Percentiles rank a stretch among this genome's conserved stretches.
phyloP scores from a whole-genome alignment of 2,329 filamentous ascomycete species.

The Aspergillus nomiae region DNA sequence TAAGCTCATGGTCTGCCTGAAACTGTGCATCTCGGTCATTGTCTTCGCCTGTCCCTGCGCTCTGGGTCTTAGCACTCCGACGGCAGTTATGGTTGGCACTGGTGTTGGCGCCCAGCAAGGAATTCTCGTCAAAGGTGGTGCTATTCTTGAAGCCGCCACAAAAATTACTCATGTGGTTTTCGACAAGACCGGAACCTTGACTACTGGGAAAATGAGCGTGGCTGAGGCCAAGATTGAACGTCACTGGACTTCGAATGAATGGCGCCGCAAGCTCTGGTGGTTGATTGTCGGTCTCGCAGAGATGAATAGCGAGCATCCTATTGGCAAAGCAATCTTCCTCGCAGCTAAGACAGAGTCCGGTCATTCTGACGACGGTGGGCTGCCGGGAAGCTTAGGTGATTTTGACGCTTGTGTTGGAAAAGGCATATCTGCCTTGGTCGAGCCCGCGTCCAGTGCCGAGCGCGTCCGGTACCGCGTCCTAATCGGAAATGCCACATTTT shows the following conservation, averaged over 20 bases:
- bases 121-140: constrained; percentile 96
- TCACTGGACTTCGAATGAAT: constrained; percentile 69
- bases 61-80: constrained; percentile 92
- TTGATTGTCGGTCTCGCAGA: constrained; percentile 92
- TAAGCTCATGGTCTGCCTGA: constrained; percentile 92
- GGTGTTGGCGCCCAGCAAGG: constrained; percentile 93
- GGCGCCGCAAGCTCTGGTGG: constrained; percentile 84
- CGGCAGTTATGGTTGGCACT: constrained; percentile 98
- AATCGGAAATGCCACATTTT: constrained; percentile 78
- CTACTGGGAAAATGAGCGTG: constrained; percentile 93
- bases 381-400: constrained; percentile 82
- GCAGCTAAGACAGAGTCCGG: constrained; percentile 76
- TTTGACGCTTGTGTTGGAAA: constrained; percentile 83
- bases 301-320: constrained; percentile 92
- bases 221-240: constrained; percentile 68
- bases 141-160: constrained; percentile 85
- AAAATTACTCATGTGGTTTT: constrained; percentile 88
- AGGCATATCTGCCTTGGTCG: constrained; percentile 79
- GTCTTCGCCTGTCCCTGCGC: constrained; percentile 98
- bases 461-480: constrained; percentile 75
- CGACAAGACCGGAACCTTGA: constrained; percentile 95
- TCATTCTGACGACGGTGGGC: constrained; percentile 68
- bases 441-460: constrained; percentile 70
- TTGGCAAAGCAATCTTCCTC: constrained; percentile 81
- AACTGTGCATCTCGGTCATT: constrained; percentile 97